Conservation (phyloP, 306 rosid species). For the Fragaria iinumae region DNA sequence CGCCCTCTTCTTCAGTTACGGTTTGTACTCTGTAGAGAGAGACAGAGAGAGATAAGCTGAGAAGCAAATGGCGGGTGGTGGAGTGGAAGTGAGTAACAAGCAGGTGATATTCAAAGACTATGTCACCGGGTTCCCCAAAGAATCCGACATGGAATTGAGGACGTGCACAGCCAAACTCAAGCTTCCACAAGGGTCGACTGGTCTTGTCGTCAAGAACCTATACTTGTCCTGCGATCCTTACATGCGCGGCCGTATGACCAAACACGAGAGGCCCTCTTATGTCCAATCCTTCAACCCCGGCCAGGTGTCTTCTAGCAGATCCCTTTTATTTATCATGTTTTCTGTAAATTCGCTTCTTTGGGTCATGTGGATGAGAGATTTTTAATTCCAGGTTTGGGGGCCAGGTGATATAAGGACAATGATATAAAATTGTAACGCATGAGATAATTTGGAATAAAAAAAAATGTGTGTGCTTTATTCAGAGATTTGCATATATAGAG, state of each 20-base stretch:
- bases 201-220: constrained; percentile 27
- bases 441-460: not conserved
- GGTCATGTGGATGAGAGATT: not conserved
- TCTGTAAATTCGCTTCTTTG: not conserved
- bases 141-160: not conserved
- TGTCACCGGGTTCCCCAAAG: not conserved
- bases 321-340: not conserved
- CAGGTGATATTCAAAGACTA: not conserved
- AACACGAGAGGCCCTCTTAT: not conserved
- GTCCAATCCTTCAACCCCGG: not conserved
- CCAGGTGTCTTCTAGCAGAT: not conserved
- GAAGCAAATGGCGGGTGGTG: not conserved
- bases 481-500: not conserved
- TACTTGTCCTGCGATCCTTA: constrained; percentile 37
- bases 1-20: not conserved
- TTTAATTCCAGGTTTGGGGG: not conserved
- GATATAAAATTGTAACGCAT: not conserved
- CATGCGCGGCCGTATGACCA: constrained; percentile 36
- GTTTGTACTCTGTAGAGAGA: not conserved
- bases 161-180: not conserved
- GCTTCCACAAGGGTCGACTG: not conserved
- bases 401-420: not conserved
- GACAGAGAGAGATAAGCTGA: not conserved
- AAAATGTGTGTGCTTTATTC: not conserved
- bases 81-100: not conserved